Evolutionary conservation across 2,329 filamentous ascomycete species (phyloP).

Genomic region (Phialophora macrospora): DNA sequence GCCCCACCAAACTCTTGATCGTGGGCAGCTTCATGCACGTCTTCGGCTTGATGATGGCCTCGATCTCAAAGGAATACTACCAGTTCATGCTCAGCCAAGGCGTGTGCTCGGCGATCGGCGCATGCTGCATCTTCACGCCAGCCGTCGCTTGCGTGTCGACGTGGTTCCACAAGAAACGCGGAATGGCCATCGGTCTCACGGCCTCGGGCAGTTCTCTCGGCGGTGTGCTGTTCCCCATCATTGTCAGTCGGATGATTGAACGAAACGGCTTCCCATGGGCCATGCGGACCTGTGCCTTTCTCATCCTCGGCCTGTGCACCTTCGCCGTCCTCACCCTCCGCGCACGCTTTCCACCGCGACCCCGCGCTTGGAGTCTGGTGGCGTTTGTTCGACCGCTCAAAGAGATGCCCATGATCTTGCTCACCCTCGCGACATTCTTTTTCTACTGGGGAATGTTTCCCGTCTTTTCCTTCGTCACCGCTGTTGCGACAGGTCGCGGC

Average conservation of each 20-base stretch:
- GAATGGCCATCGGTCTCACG: slow-evolving; percentile 60
- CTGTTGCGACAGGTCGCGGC: slow-evolving; percentile 36
- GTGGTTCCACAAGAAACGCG: slow-evolving; percentile 61
- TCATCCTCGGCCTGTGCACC: slow-evolving; percentile 64
- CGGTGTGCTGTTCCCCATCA: slow-evolving; percentile 66
- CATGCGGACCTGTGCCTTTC: slow-evolving; percentile 62
- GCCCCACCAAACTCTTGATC: slow-evolving; percentile 61
- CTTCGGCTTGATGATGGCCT: slow-evolving; percentile 65
- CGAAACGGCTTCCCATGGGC: slow-evolving; percentile 62
- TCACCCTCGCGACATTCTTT: slow-evolving; percentile 37
- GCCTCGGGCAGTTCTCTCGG: slow-evolving; percentile 61
- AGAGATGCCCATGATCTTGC: slow-evolving; percentile 40
- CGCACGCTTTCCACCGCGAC: slow-evolving; percentile 54
- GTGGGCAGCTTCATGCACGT: slow-evolving; percentile 60
- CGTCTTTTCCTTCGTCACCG: slow-evolving; percentile 39
- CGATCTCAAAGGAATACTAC: slow-evolving; percentile 59
- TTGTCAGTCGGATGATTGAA: slow-evolving; percentile 61
- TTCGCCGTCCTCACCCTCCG: slow-evolving; percentile 60
- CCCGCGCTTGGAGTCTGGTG: slow-evolving; percentile 42
- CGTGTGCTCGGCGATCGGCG: slow-evolving; percentile 58
- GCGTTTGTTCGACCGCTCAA: slow-evolving; percentile 43
- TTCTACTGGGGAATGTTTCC: slow-evolving; percentile 43
- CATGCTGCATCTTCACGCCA: slow-evolving; percentile 57
- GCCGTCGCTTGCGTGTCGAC: slow-evolving; percentile 48
- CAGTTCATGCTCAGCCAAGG: slow-evolving; percentile 63